Base-by-base conservation (phyloP, 495 filamentous ascomycete species). In the Usnea hakonensis region DNA sequence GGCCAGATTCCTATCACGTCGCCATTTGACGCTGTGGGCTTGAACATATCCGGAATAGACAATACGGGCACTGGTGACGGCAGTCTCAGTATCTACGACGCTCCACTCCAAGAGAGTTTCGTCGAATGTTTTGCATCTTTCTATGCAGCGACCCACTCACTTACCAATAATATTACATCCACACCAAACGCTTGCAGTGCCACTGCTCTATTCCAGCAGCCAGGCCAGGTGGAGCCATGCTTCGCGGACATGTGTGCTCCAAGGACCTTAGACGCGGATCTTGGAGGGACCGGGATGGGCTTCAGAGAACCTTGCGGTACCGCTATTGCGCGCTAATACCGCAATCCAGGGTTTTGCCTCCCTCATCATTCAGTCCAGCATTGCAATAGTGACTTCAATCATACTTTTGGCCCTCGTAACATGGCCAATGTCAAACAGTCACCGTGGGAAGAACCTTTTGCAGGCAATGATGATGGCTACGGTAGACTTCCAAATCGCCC, bases 401-500 rank as follows among this genome's bases (percentile, higher is more conserved):
- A 0, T 3, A 17, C 17, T 41, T 5, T 41, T 19, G 5, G 1
- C 9, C 9, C 38, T 41, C 11, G 38, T 19, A 19, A 17, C 38
- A 19, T 41, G 38, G 38, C 11, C 38, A 19, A 0, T 41, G 16
- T 4, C 19, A 17, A 41, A 19, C 17, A 19, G 38, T 3, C 38
- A 7, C 38, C 14, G 17, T 14, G 14, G 19, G 14, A 19, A 19
- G 19, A 41, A 19, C 0, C 38, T 5, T 6, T 4, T 9, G 14
- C 38, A 41, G 38, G 13, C 16, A 17, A 19, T 28, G 16, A 35
- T 44, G n/a, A 57, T 41, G 11, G 48, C 30, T 32, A 17, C 32
- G 23, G 52, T 63, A 26, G 61, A 57, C 13, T 63, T 63, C 19
- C 61, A 63, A 3, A 48, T 57, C 23, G 23, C 26, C n/a, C 61